Percentiles rank a stretch among this genome's conserved stretches.
These are phyloP conservation scores for Metschnikowia kunwiensis DNA, from an alignment of 805 yeast genomes.

Conservation along the genomic window DNA sequence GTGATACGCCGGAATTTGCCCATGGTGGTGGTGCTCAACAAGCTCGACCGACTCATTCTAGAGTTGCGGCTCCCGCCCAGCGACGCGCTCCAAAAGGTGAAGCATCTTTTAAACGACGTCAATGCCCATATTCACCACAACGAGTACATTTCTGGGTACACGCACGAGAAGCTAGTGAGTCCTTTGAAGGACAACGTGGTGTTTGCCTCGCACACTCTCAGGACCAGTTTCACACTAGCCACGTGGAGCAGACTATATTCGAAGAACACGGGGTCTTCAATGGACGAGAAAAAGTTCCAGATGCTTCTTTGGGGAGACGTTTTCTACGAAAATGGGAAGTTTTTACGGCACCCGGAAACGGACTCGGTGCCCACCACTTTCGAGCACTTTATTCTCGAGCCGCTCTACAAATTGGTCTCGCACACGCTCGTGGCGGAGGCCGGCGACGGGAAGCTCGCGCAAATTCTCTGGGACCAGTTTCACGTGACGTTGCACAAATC, in stretches of 20 bases:
- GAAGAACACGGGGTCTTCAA: neutral
- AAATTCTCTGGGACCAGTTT: constrained; percentile 47
- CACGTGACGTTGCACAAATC: constrained; percentile 42
- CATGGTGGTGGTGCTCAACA: constrained; percentile 65
- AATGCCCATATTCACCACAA: constrained; percentile 48
- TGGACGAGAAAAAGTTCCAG: constrained; percentile 42
- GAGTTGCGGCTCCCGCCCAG: constrained; percentile 73
- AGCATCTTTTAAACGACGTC: constrained; percentile 58
- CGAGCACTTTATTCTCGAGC: constrained; percentile 64
- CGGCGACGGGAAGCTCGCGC: constrained; percentile 32
- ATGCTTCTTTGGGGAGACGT: constrained; percentile 75
- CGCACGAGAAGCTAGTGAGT: constrained; percentile 39
- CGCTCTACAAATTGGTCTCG: constrained; percentile 73
- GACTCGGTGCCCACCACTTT: constrained; percentile 44
- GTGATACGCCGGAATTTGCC: constrained; percentile 50
- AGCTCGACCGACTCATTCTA: constrained; percentile 78
- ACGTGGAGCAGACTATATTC: constrained; percentile 58
- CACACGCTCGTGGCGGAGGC: constrained; percentile 54
- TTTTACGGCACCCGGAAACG: constrained; percentile 31
- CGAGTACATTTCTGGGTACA: constrained; percentile 25
- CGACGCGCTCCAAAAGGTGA: constrained; percentile 70
- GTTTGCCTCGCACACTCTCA: constrained; percentile 66
- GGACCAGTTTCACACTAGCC: constrained; percentile 61
- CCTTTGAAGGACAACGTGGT: constrained; percentile 67
- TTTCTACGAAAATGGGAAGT: constrained; percentile 49